phyloP scores from a whole-genome alignment of 2,329 filamentous ascomycete species.

The Claviceps sp. region DNA sequence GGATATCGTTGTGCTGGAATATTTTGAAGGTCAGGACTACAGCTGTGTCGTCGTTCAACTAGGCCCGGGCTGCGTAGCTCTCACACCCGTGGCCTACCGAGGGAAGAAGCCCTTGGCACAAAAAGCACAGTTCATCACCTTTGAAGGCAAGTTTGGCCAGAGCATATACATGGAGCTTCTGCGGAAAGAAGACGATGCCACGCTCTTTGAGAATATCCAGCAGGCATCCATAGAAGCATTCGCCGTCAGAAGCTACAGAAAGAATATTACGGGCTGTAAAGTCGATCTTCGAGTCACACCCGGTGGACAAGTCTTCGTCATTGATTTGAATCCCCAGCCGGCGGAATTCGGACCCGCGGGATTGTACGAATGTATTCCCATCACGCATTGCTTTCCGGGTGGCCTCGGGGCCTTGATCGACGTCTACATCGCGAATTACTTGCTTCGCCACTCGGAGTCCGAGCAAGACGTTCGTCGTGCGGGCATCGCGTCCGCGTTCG shows the following conservation, averaged over 20 bases:
- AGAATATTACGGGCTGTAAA: background rate
- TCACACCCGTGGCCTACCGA: background rate
- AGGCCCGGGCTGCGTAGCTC: background rate
- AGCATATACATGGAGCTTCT: background rate
- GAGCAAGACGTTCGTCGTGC: background rate
- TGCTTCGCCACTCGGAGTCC: background rate
- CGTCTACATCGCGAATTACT: background rate
- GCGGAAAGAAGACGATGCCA: background rate
- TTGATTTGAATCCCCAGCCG: background rate
- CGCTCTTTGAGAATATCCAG: background rate
- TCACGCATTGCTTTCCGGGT: background rate
- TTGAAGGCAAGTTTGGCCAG: background rate
- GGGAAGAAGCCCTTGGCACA: background rate
- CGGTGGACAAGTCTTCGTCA: background rate
- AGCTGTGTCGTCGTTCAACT: background rate
- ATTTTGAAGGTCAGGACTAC: background rate
- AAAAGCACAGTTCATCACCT: background rate
- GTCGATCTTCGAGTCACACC: background rate
- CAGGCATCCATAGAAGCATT: background rate
- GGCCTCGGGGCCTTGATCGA: background rate
- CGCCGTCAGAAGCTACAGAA: background rate
- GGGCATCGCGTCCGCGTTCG: background rate
- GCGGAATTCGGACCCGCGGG: background rate
- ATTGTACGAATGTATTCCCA: background rate
- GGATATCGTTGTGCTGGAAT: slow-evolving; percentile 1